Evolutionary conservation across 306 rosid genomes (phyloP).

Genomic region (Cotoneaster glaucophyllus): DNA sequence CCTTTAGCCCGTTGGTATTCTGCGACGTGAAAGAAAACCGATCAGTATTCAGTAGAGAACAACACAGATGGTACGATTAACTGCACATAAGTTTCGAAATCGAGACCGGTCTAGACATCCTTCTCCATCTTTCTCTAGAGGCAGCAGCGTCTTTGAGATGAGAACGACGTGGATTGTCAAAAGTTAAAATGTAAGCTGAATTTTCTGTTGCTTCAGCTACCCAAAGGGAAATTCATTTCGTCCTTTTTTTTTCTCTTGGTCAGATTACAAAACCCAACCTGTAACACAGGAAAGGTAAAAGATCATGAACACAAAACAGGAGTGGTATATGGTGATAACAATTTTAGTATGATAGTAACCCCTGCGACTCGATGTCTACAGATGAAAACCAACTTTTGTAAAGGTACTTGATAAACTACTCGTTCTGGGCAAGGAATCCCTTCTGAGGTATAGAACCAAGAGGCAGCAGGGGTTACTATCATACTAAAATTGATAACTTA

Average conservation of each 20-base stretch:
- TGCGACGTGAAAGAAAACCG: slow-evolving; percentile 25
- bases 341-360: background rate
- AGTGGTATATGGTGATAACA: background rate
- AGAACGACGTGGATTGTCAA: slow-evolving; percentile 48
- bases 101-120: slow-evolving; percentile 43
- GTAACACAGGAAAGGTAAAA: slow-evolving; percentile 2
- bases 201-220: slow-evolving; percentile 76
- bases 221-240: slow-evolving; percentile 55
- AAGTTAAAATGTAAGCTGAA: slow-evolving; percentile 56
- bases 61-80: slow-evolving; percentile 2
- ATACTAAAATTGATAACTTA: no score
- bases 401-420: background rate
- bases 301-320: background rate
- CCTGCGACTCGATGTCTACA: background rate
- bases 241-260: slow-evolving; percentile 63
- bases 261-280: slow-evolving; percentile 86
- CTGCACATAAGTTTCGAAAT: slow-evolving; percentile 12
- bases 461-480: no score
- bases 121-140: slow-evolving; percentile 60
- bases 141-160: slow-evolving; percentile 62
- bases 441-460: background rate
- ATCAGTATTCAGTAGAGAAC: slow-evolving; percentile 4
- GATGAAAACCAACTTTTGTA: background rate
- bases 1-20: slow-evolving; percentile 40
- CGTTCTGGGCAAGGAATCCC: background rate